A percentile compares a stretch with the other conserved stretches of the same genome.
Conservation (phyloP, 2,329 filamentous ascomycete species). For the Scedosporium boydii region DNA sequence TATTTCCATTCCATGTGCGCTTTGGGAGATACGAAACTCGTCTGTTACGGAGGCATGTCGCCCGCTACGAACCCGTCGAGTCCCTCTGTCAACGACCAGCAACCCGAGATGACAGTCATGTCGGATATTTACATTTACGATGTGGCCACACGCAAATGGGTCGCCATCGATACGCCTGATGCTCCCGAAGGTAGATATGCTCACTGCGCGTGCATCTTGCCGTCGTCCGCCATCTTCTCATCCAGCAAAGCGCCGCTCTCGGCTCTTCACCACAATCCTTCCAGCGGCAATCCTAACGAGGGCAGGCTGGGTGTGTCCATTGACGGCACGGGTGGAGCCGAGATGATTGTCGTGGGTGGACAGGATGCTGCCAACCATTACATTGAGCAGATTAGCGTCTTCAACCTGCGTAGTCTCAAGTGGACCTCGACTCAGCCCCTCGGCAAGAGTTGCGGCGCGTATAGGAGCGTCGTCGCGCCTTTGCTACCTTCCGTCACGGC, state of each 20-base stretch:
- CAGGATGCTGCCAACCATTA: conserved; percentile 98
- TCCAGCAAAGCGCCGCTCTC: conserved; percentile 77
- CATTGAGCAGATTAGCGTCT: conserved; percentile 97
- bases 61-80: conserved; percentile 48
- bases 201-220: conserved; percentile 87
- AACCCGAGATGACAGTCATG: conserved; percentile 91
- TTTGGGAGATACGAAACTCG: conserved; percentile 87
- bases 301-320: conserved; percentile 81
- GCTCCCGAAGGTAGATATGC: conserved; percentile 90
- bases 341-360: conserved; percentile 95
- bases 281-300: conserved; percentile 73
- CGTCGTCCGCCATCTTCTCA: conserved; percentile 78
- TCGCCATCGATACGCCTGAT: conserved; percentile 68
- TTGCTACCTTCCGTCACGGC: conserved; percentile 57
- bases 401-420: conserved; percentile 88
- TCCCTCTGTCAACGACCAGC: conserved; percentile 40
- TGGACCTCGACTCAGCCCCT: conserved; percentile 87
- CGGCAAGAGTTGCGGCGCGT: conserved; percentile 89
- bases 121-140: conserved; percentile 97
- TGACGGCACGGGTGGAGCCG: conserved; percentile 83
- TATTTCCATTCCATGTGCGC: conserved; percentile 97
- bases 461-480: conserved; percentile 88
- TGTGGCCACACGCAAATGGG: conserved; percentile 74
- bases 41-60: conserved; percentile 98
- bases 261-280: conserved; percentile 81